phyloP scores from a whole-genome alignment of 805 yeast species.

The Ogataea parapolymorpha region DNA sequence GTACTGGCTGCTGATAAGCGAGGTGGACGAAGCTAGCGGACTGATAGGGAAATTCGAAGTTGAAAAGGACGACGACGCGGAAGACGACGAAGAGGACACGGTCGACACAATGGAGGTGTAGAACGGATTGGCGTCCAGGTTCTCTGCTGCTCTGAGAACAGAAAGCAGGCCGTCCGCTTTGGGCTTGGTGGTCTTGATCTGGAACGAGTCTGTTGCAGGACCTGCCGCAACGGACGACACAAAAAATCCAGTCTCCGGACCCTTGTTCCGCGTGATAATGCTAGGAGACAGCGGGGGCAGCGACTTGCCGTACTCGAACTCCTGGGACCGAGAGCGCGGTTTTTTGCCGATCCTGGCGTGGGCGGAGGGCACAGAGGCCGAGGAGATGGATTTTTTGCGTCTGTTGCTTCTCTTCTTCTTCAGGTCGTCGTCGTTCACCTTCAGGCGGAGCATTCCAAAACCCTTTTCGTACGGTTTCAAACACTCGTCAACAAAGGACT shows the following conservation, averaged over 20 bases:
- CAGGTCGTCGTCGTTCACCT: constrained; percentile 27
- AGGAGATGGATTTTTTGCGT: constrained; percentile 15
- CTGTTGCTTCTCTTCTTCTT: constrained; percentile 23
- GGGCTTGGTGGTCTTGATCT: constrained; percentile 3
- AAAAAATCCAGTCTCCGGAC: constrained; percentile 3
- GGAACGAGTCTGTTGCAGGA: neutral
- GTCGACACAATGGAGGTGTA: constrained; percentile 7
- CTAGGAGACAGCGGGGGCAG: constrained; percentile 18
- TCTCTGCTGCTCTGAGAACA: constrained; percentile 27
- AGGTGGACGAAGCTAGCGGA: constrained; percentile 11
- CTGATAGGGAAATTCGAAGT: constrained; percentile 5
- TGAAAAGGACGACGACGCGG: constrained; percentile 8
- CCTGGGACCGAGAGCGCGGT: constrained; percentile 4
- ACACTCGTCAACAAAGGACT: constrained; percentile 59
- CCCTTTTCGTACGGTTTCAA: constrained; percentile 57
- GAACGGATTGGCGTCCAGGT: constrained; percentile 13
- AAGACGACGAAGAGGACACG: constrained; percentile 11
- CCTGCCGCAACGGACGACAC: neutral
- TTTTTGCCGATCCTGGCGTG: constrained; percentile 2
- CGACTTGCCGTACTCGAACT: constrained; percentile 10
- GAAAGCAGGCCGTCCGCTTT: constrained; percentile 24
- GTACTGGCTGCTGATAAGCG: constrained; percentile 6
- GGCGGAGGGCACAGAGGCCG: neutral
- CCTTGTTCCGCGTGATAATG: constrained; percentile 13
- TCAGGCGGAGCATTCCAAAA: constrained; percentile 58